These are phyloP conservation scores for Phaeodactylum tricornutum DNA, from an alignment of 108 stramenopile species.

Conservation along the genomic window DNA sequence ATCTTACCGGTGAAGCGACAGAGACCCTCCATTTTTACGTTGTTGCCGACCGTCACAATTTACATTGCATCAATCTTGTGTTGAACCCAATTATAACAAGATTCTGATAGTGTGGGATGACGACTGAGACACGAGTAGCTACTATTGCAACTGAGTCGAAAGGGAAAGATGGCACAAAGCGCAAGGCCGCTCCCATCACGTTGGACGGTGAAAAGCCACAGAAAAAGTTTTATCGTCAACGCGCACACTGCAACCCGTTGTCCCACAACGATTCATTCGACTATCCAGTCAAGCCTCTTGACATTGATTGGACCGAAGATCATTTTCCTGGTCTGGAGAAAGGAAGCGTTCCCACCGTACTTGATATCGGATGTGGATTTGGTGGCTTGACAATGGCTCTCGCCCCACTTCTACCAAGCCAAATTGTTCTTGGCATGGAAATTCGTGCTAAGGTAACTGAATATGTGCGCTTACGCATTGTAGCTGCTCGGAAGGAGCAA, in stretches of 20 bases:
- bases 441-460: conserved; percentile 95
- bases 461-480: conserved; percentile 90
- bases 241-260: conserved; percentile 96
- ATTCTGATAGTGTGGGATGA: too few relatives aligned
- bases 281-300: conserved; percentile 69
- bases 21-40: too few relatives aligned
- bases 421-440: conserved; percentile 88
- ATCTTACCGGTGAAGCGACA: too few relatives aligned
- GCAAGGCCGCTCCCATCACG: conserved; percentile 43
- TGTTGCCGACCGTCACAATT: too few relatives aligned
- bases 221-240: conserved; percentile 93
- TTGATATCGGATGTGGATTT: conserved; percentile 98
- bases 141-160: too few relatives aligned
- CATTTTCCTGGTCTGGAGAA: conserved; percentile 49
- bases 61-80: too few relatives aligned
- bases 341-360: conserved; percentile 35
- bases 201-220: conserved; percentile 79
- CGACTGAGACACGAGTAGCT: too few relatives aligned
- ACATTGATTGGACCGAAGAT: conserved; percentile 84
- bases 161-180: not conserved
- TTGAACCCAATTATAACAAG: too few relatives aligned
- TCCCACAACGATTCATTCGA: conserved; percentile 88
- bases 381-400: conserved; percentile 90
- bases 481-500: conserved; percentile 70
- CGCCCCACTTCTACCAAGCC: conserved; percentile 57